Evolutionary conservation across 768 basidiomycete species (phyloP), one percentile per base, ranked within the genome.

Genomic region (Exidia glandulosa): DNA sequence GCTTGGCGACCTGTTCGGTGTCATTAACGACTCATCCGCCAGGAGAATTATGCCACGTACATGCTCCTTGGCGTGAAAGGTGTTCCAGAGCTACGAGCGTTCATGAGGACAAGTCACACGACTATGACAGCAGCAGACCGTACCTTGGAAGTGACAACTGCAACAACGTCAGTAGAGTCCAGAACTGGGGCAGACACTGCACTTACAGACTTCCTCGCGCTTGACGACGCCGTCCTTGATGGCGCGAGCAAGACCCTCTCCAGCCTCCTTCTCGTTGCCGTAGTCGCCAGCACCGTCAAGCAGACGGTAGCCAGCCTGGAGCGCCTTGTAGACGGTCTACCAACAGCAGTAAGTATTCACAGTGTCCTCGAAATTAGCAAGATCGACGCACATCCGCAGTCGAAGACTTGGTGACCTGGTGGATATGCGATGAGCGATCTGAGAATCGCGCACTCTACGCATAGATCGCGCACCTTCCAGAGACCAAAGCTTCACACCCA

Each of bases 251-350:
- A 94, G 79, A 63, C 91, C 91, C 66, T 84, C 78, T 1, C 88
- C 90, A 3, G 87, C 86, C 71, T 92, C 84, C 67, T 85, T 88
- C 73, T 95, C 93, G 64, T 95, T 94, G 7, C 88, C 91, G 70
- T 92, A 93, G 73, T 90, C 89, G 64, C 83, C 82, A 32, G 90
- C 90, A 62, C 88, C 86, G 60, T 93, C 91, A 59, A 95, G 77
- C 59, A 95, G 86, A 62, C 92, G 84, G 70, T 91, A 93, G 1
- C 93, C 92, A 29, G 79, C 76, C 70, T 90, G 90, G 74, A 94
- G 87, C 19, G 92, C 90, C 60, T 85, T 74, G 77, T 91, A 92
- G 57, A 94, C 90, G 58, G 81, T 83, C 82, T 90, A 66, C 47
- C 60, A 63, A 41, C 64, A 19, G 25, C 19, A 31, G 30, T 54